phyloP scores from a whole-genome alignment of 2,329 filamentous ascomycete genomes.

The Hypomyces rosellus region DNA sequence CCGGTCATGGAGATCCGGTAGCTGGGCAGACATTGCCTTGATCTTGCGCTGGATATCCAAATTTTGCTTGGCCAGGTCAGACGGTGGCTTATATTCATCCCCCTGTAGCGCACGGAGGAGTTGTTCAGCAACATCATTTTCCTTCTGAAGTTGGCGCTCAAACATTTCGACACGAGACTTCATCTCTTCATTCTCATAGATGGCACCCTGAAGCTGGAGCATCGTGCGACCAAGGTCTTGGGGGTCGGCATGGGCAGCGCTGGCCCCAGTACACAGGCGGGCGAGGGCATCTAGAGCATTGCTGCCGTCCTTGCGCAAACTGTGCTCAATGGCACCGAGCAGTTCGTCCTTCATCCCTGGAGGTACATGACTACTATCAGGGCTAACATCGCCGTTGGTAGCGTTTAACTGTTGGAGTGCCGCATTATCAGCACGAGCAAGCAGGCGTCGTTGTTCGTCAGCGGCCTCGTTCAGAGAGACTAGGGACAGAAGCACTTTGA shows the following conservation, averaged over 20 bases:
- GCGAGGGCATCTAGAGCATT: slow-evolving; percentile 54
- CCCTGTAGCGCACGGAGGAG: slow-evolving; percentile 38
- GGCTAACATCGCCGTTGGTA: slow-evolving; percentile 7
- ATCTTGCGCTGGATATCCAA: slow-evolving; percentile 65
- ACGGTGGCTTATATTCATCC: slow-evolving; percentile 46
- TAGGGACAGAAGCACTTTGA: slow-evolving; percentile 67
- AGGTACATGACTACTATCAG: slow-evolving; percentile 19
- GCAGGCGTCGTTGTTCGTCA: slow-evolving; percentile 59
- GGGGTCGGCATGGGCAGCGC: slow-evolving; percentile 41
- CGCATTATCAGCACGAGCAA: slow-evolving; percentile 53
- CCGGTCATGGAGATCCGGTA: slow-evolving; percentile 55
- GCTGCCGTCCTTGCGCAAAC: slow-evolving; percentile 48
- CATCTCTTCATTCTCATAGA: slow-evolving; percentile 51
- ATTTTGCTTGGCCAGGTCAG: slow-evolving; percentile 62
- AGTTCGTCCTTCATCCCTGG: slow-evolving; percentile 31
- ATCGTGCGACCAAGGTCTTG: slow-evolving; percentile 46
- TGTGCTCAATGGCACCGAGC: slow-evolving; percentile 47
- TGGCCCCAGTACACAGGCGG: slow-evolving; percentile 42
- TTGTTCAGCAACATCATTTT: slow-evolving; percentile 35
- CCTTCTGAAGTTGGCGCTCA: slow-evolving; percentile 47
- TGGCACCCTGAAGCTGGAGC: slow-evolving; percentile 48
- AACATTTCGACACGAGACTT: slow-evolving; percentile 49
- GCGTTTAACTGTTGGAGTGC: slow-evolving; percentile 47
- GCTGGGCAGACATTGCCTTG: slow-evolving; percentile 58
- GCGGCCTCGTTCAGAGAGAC: slow-evolving; percentile 71